phyloP scores from a whole-genome alignment of 2,329 filamentous ascomycete genomes.

The Knoxdaviesia capensis region DNA sequence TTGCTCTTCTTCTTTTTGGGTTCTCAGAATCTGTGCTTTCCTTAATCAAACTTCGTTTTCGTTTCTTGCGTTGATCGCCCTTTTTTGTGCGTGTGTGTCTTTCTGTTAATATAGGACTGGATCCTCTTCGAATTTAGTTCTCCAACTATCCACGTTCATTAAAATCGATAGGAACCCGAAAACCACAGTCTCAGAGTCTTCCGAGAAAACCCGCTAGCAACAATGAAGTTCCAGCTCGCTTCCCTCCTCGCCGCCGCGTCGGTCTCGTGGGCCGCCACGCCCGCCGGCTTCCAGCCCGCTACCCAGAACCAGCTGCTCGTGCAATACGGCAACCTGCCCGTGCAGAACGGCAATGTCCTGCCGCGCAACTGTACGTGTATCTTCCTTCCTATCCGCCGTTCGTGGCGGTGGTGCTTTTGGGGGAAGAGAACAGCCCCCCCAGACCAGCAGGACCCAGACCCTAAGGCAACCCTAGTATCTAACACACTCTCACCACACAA shows the following conservation, averaged over 20 bases:
- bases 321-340: slow-evolving; percentile 15
- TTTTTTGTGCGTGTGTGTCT: background rate
- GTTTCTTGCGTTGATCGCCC: slow-evolving; percentile 2
- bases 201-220: slow-evolving; percentile 3
- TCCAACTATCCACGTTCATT: slow-evolving; percentile 7
- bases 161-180: background rate
- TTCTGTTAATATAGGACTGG: background rate
- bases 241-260: slow-evolving; percentile 13
- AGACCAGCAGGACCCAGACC: background rate
- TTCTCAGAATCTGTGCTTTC: background rate
- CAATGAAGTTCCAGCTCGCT: slow-evolving; percentile 10
- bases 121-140: too few species aligned
- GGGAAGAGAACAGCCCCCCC: background rate
- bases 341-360: slow-evolving; percentile 17
- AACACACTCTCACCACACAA: background rate
- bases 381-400: background rate
- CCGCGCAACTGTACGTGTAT: slow-evolving; percentile 14
- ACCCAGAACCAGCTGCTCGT: slow-evolving; percentile 18
- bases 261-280: slow-evolving; percentile 17
- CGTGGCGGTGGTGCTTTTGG: background rate
- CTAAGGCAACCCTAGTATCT: background rate
- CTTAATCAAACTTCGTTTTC: slow-evolving; percentile 6
- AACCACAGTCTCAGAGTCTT: slow-evolving; percentile 1
- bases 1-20: slow-evolving; percentile 2
- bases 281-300: slow-evolving; percentile 18